A percentile compares a stretch with the other conserved stretches of the same genome.
These are phyloP conservation scores for Diaporthe vaccinii DNA, from an alignment of 2,329 filamentous ascomycete genomes.

Conservation along the genomic window DNA sequence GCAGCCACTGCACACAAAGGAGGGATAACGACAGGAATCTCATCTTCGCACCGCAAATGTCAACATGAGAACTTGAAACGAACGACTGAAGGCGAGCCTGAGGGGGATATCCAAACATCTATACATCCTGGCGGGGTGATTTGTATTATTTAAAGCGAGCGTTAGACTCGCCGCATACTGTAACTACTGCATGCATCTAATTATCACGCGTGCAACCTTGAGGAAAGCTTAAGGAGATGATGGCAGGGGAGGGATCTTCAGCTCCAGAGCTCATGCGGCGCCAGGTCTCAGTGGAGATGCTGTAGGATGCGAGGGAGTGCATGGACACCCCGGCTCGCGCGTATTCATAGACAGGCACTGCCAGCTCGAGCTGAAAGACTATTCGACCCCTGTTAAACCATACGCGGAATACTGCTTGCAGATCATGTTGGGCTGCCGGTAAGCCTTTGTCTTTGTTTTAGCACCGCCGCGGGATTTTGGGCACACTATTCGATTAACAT, in stretches of 20 bases:
- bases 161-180: neutral
- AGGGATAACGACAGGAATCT: constrained; percentile 24
- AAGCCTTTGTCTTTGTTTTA: neutral
- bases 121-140: constrained; percentile 16
- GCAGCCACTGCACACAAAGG: constrained; percentile 25
- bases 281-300: neutral
- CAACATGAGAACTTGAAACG: neutral
- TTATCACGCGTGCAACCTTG: constrained; percentile 3
- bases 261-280: constrained; percentile 24
- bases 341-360: neutral
- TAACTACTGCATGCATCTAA: neutral
- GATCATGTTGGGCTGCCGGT: neutral
- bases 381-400: neutral
- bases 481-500: constrained; percentile 13
- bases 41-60: constrained; percentile 18
- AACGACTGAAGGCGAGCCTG: neutral
- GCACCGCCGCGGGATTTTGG: constrained; percentile 13
- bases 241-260: constrained; percentile 27
- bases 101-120: neutral
- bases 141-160: constrained; percentile 15
- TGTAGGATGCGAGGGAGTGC: neutral
- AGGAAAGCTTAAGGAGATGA: constrained; percentile 31
- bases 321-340: neutral
- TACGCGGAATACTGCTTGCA: neutral
- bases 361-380: constrained; percentile 21